phyloP scores from a whole-genome alignment of 352 stramenopile species.

The Aphanomyces stellatus region DNA sequence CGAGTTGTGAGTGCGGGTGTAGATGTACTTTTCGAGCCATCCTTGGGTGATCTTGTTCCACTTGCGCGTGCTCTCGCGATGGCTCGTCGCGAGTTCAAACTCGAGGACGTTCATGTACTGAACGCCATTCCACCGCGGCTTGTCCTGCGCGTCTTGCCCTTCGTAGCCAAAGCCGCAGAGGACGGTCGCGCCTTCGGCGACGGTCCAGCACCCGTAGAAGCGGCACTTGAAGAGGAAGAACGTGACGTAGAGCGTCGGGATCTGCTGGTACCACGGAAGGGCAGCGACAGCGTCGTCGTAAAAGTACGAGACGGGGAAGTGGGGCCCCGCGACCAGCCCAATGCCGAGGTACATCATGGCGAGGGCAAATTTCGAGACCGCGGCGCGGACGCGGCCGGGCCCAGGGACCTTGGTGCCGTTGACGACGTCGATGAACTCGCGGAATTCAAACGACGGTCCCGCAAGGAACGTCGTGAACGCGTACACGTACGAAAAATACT shows the following conservation, averaged over 20 bases:
- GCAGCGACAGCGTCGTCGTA: slow-evolving; percentile 35
- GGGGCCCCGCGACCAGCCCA: slow-evolving; percentile 33
- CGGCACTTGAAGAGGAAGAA: slow-evolving; percentile 89
- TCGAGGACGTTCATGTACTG: slow-evolving; percentile 95
- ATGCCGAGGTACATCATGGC: slow-evolving; percentile 49
- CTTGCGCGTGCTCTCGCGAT: slow-evolving; percentile 75
- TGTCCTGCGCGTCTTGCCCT: slow-evolving; percentile 85
- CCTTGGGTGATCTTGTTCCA: slow-evolving; percentile 97
- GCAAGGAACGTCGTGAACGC: slow-evolving; percentile 94
- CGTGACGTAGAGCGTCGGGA: slow-evolving; percentile 79
- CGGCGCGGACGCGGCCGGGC: slow-evolving; percentile 39
- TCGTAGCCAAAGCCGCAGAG: slow-evolving; percentile 89
- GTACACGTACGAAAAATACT: slow-evolving; percentile 96
- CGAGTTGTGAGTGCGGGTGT: slow-evolving; percentile 88
- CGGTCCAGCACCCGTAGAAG: slow-evolving; percentile 97
- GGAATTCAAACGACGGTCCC: slow-evolving; percentile 93
- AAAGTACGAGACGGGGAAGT: slow-evolving; percentile 45
- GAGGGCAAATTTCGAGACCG: slow-evolving; percentile 73
- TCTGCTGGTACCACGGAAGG: slow-evolving; percentile 50
- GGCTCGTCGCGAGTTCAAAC: slow-evolving; percentile 92
- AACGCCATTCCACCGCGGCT: slow-evolving; percentile 87
- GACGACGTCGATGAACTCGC: slow-evolving; percentile 86
- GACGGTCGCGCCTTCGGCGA: slow-evolving; percentile 74
- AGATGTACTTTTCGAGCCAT: slow-evolving; percentile 95
- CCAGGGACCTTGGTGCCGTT: slow-evolving; percentile 47